Evolutionary conservation across 2,329 filamentous ascomycete species (phyloP), one percentile per base, ranked within the genome.

Genomic region (Pseudopithomyces chartarum): DNA sequence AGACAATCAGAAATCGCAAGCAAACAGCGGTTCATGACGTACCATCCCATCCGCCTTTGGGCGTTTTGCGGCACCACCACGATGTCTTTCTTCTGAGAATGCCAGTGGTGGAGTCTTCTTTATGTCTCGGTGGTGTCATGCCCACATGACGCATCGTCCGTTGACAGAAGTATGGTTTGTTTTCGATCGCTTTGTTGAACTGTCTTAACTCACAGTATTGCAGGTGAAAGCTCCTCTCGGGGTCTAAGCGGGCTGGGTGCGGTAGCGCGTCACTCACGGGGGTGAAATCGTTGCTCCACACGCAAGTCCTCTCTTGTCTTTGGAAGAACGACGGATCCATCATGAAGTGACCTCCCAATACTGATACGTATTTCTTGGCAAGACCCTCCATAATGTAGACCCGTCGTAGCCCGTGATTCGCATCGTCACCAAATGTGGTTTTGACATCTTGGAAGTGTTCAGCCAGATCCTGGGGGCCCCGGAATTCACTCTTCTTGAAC

Each of bases 341-440:
- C 54, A 65, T 72, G 45, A 74, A 73, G 43, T 70, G 67, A 1
- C 61, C 66, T 11, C 71, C 71, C 6, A 73, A 55, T 1, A 63
- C 53, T 6, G 69, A 57, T 2, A 73, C 58, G 47, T 62, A 73
- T 20, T 71, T 69, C n/a, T 60, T 63, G 1, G 67, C 70, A 4
- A 73, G 49, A 0, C 71, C 70, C 54, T 74, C 71, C 69, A 74
- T 70, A 13, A 74, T 59, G 23, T 73, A 74, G 4, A 74, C 68
- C 2, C 70, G 58, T 51, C 66, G 57, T 4, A 50, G 55, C 7
- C 57, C 52, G 34, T 66, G 63, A 2, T 62, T 38, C 32, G 53
- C 50, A 6, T 38, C 26, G n/a, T 10, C 38, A 40, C 38, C 38
- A n/a, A 17, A 40, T 1, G 58, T 51, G 1, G 20, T 23, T 12